phyloP scores from a whole-genome alignment of 495 filamentous ascomycete genomes.

The Aspergillus cavernicola region DNA sequence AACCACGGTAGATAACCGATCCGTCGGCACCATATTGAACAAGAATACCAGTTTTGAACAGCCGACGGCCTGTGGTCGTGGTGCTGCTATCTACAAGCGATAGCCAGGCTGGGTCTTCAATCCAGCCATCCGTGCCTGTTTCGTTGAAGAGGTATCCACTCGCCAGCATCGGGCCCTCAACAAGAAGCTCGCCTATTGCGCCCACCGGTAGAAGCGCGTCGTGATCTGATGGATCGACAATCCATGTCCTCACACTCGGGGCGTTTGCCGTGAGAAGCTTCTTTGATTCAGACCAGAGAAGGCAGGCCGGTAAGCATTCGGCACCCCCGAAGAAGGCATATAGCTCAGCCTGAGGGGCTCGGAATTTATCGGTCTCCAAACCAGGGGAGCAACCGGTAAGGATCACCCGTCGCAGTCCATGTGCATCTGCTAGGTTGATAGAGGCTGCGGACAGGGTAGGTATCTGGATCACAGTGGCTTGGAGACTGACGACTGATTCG shows the following conservation, averaged over 20 bases:
- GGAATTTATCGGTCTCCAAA: conserved; percentile 5
- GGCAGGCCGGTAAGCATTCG: conserved; percentile 31
- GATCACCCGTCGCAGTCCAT: conserved; percentile 13
- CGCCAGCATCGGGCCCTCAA: conserved; percentile 51
- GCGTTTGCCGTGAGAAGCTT: background rate
- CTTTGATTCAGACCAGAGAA: conserved; percentile 14
- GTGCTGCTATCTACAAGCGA: background rate
- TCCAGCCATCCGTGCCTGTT: background rate
- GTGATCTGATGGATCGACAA: conserved; percentile 53
- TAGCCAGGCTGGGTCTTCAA: background rate
- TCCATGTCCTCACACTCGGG: conserved; percentile 39
- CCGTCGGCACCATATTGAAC: background rate
- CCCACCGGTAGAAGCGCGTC: conserved; percentile 53
- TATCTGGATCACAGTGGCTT: no score
- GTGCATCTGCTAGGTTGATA: conserved; percentile 17
- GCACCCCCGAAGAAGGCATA: conserved; percentile 34
- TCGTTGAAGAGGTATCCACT: background rate
- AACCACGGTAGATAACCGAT: background rate
- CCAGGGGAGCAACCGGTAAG: conserved; percentile 18
- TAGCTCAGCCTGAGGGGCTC: conserved; percentile 15
- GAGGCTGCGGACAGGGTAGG: conserved; percentile 18
- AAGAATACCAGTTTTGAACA: background rate
- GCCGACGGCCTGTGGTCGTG: background rate
- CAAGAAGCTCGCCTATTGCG: conserved; percentile 53
- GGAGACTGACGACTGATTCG: no score